These are phyloP conservation scores for Alternaria hordeiaustralica DNA, from an alignment of 2,329 filamentous ascomycete genomes.

Conservation along the genomic window DNA sequence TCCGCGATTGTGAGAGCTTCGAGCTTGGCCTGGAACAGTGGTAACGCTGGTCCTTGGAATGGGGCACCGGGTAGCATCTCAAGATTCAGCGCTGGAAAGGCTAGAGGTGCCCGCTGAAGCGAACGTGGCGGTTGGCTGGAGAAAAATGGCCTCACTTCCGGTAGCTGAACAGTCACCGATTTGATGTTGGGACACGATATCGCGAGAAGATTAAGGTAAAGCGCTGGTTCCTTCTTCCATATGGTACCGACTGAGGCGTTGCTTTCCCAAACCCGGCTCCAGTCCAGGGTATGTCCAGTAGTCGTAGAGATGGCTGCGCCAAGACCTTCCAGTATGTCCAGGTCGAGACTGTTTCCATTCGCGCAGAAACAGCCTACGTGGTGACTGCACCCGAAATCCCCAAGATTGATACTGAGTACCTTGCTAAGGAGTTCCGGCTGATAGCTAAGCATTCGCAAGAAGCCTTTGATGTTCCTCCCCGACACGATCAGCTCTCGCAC, in stretches of 20 bases:
- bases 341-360: not conserved
- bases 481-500: slow-evolving; percentile 15
- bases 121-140: not conserved
- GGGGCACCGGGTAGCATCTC: slow-evolving; percentile 2
- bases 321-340: not conserved
- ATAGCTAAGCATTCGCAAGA: slow-evolving; percentile 13
- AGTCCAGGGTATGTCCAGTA: not conserved
- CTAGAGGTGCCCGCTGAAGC: not conserved
- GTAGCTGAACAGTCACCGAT: slow-evolving; percentile 17
- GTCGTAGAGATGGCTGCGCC: slow-evolving; percentile 2
- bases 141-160: slow-evolving; percentile 1
- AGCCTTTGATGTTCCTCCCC: slow-evolving; percentile 12
- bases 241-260: not conserved
- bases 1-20: slow-evolving; percentile 18
- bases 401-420: slow-evolving; percentile 18
- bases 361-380: slow-evolving; percentile 1
- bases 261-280: not conserved
- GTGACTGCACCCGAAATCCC: slow-evolving; percentile 14
- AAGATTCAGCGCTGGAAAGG: not conserved
- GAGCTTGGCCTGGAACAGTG: slow-evolving; percentile 11
- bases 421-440: slow-evolving; percentile 14
- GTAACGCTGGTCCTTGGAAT: slow-evolving; percentile 13
- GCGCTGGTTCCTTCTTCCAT: slow-evolving; percentile 10
- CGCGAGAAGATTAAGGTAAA: slow-evolving; percentile 19
- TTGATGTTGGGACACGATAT: slow-evolving; percentile 20